Conservation (phyloP, 2,329 filamentous ascomycete species). For the Periconia digitata region DNA sequence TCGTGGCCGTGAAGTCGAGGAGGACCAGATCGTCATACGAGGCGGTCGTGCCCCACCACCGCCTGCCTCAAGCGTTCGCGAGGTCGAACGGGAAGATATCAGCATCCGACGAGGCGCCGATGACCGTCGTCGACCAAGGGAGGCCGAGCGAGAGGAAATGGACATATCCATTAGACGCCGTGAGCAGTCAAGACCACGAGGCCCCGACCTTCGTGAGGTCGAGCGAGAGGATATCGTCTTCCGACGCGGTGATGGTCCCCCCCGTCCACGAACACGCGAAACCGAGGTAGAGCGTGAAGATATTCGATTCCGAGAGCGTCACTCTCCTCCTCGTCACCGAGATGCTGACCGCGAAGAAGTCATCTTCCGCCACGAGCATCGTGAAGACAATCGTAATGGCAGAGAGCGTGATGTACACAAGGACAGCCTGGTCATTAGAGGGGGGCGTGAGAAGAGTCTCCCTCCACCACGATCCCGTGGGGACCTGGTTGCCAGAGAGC, state of each 20-base stretch:
- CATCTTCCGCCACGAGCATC: constrained; percentile 39
- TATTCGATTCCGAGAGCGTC: constrained; percentile 49
- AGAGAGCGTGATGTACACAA: constrained; percentile 37
- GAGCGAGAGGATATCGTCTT: constrained; percentile 48
- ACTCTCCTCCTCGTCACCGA: constrained; percentile 36
- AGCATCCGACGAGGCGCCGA: constrained; percentile 41
- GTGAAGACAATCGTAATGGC: constrained; percentile 38
- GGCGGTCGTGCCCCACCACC: constrained; percentile 31
- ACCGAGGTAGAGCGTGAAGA: constrained; percentile 48
- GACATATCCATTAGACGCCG: constrained; percentile 39
- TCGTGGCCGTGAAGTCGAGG: constrained; percentile 43
- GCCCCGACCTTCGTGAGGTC: constrained; percentile 33
- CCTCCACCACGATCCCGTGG: constrained; percentile 37
- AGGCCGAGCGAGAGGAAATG: constrained; percentile 36
- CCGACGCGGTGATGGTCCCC: constrained; percentile 44
- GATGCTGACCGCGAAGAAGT: constrained; percentile 40
- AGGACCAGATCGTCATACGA: constrained; percentile 42
- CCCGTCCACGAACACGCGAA: constrained; percentile 37
- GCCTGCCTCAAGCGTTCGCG: constrained; percentile 28
- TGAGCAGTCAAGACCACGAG: constrained; percentile 38
- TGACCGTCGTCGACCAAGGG: constrained; percentile 34
- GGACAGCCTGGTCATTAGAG: constrained; percentile 38
- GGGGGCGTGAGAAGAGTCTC: constrained; percentile 36
- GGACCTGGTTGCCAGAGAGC: constrained; percentile 43
- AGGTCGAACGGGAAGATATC: constrained; percentile 42